Percentiles rank a stretch among this genome's conserved stretches.
Evolutionary conservation across 805 yeast species (phyloP).

Genomic region (Yarrowia osloensis): DNA sequence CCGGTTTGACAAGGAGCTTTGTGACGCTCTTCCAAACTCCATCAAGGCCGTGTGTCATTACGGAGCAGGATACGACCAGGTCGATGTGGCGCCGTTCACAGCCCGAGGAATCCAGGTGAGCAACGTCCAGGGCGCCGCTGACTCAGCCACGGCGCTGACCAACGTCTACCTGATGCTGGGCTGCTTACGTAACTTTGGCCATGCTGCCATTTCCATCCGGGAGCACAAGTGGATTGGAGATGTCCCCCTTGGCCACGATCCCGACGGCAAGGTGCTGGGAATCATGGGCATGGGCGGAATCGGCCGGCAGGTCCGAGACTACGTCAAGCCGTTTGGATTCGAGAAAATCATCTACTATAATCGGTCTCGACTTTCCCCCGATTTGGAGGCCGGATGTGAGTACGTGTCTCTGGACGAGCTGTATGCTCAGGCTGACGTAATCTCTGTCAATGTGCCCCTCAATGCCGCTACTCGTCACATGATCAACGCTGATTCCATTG

Average conservation of each 20-base stretch:
- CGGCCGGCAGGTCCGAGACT: conserved; percentile 75
- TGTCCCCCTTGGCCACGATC: conserved; percentile 69
- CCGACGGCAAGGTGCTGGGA: conserved; percentile 74
- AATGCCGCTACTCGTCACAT: conserved; percentile 67
- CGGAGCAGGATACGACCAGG: conserved; percentile 77
- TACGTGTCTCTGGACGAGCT: conserved; percentile 73
- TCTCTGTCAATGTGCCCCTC: conserved; percentile 76
- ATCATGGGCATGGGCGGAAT: conserved; percentile 88
- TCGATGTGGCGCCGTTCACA: conserved; percentile 57
- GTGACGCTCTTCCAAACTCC: conserved; percentile 54
- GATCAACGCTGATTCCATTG: conserved; percentile 47
- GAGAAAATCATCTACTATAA: conserved; percentile 70
- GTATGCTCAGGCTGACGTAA: conserved; percentile 60
- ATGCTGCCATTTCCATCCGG: conserved; percentile 55
- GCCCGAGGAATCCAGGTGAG: conserved; percentile 60
- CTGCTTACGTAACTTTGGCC: conserved; percentile 66
- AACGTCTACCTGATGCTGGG: conserved; percentile 64
- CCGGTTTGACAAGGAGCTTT: conserved; percentile 63
- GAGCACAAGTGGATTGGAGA: conserved; percentile 69
- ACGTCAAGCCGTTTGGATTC: conserved; percentile 78
- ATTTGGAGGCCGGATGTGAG: conserved; percentile 67
- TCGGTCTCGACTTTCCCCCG: conserved; percentile 58
- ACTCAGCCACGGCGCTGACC: conserved; percentile 70
- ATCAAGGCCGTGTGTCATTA: conserved; percentile 58
- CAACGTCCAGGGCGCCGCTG: conserved; percentile 66